A percentile compares a stretch with the other conserved stretches of the same genome.
phyloP scores from a whole-genome alignment of 2,329 filamentous ascomycete species.

The Beauveria asiatica region DNA sequence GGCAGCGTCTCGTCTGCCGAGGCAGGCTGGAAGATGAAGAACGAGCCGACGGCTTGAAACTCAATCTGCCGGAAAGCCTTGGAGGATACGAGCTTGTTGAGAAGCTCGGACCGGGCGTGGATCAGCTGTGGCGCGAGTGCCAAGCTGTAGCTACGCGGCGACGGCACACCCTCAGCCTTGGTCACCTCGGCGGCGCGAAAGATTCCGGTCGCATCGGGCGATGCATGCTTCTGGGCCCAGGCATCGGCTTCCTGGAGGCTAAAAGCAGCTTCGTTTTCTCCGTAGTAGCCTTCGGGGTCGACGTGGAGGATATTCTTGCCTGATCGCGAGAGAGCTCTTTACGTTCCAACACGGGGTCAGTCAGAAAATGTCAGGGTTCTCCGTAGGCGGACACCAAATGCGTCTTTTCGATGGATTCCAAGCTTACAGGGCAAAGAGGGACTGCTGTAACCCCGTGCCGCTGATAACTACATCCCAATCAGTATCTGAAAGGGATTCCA shows the following conservation, averaged over 20 bases:
- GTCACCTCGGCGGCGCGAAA: constrained; percentile 26
- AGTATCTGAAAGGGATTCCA: constrained; percentile 68
- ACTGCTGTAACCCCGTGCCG: constrained; percentile 71
- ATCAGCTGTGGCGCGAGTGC: constrained; percentile 80
- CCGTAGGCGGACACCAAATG: constrained; percentile 4
- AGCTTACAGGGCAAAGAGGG: constrained; percentile 68
- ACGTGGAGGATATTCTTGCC: constrained; percentile 86
- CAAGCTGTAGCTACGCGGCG: constrained; percentile 70
- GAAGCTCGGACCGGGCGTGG: constrained; percentile 70
- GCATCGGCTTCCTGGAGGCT: constrained; percentile 72
- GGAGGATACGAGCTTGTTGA: constrained; percentile 79
- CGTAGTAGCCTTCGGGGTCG: constrained; percentile 83
- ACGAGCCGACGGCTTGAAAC: constrained; percentile 86
- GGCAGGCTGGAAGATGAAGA: constrained; percentile 61
- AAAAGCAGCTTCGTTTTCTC: constrained; percentile 75
- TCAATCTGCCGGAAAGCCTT: constrained; percentile 83
- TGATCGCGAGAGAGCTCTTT: constrained; percentile 84
- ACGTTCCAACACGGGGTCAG: constrained; percentile 23
- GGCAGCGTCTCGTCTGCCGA: constrained; percentile 17
- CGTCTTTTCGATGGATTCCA: constrained; percentile 21
- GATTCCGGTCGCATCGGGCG: constrained; percentile 16
- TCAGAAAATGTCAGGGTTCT: constrained; percentile 18
- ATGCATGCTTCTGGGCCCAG: constrained; percentile 50
- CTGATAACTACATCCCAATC: constrained; percentile 73
- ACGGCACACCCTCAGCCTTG: constrained; percentile 39